phyloP scores from a whole-genome alignment of 1,284 basidiomycete species.

The Tilletia horrida region DNA sequence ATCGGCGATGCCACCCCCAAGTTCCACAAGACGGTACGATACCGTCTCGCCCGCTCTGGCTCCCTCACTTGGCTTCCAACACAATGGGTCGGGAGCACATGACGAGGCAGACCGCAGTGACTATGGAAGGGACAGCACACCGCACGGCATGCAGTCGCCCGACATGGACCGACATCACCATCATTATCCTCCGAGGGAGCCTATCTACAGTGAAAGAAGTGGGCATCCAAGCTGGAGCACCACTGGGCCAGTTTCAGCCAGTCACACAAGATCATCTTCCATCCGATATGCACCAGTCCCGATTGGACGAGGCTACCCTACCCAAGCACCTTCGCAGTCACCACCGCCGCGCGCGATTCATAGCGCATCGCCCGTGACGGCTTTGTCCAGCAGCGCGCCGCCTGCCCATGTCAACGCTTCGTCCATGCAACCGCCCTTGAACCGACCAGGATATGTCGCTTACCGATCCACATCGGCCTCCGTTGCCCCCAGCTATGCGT shows the following conservation, averaged over 20 bases:
- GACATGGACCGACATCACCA: conserved; percentile 4
- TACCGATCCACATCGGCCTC: conserved; percentile 12
- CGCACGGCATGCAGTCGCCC: background rate
- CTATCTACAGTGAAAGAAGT: background rate
- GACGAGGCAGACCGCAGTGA: background rate
- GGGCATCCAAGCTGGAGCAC: background rate
- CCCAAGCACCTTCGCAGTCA: background rate
- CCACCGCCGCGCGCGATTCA: conserved; percentile 1
- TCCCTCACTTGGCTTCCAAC: background rate
- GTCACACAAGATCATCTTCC: background rate
- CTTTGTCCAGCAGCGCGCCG: conserved; percentile 12
- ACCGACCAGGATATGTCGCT: background rate
- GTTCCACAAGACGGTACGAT: conserved; percentile 7
- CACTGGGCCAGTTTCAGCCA: background rate
- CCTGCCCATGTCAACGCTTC: background rate
- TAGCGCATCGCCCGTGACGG: conserved; percentile 1
- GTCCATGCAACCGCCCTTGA: background rate
- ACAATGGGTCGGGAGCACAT: background rate
- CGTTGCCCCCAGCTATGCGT: background rate
- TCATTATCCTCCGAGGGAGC: too few species aligned
- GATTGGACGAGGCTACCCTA: background rate
- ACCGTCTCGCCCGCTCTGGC: background rate
- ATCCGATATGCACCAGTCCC: conserved; percentile 9
- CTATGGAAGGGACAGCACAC: background rate
- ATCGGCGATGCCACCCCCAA: conserved; percentile 9